These are phyloP conservation scores for Phytophthora cactorum DNA, from an alignment of 352 stramenopile genomes.

Conservation along the genomic window DNA sequence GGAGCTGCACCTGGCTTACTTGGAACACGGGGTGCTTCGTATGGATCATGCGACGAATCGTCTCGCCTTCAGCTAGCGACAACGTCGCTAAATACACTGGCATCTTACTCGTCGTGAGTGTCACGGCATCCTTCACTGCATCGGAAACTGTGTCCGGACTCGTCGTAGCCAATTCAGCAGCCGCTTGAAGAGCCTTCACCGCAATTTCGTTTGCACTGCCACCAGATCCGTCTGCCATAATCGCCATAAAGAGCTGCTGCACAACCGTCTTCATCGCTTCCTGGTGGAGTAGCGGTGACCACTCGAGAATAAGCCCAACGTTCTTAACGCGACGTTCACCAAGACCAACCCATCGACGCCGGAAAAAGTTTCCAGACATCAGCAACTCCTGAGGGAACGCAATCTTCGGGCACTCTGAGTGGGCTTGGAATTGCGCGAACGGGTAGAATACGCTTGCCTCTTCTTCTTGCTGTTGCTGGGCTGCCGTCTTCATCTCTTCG, in stretches of 20 bases:
- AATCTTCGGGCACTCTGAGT: constrained; percentile 76
- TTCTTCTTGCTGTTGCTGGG: constrained; percentile 41
- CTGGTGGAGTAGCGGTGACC: constrained; percentile 77
- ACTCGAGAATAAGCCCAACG: constrained; percentile 88
- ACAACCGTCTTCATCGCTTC: constrained; percentile 75
- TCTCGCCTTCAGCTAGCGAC: constrained; percentile 97
- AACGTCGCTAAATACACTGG: constrained; percentile 94
- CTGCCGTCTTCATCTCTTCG: constrained; percentile 34
- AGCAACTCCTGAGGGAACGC: constrained; percentile 71
- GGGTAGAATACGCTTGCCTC: constrained; percentile 81
- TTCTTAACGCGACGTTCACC: constrained; percentile 91
- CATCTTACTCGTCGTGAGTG: constrained; percentile 36
- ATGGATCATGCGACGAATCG: constrained; percentile 96
- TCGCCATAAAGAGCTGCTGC: constrained; percentile 65
- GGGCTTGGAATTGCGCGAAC: constrained; percentile 77
- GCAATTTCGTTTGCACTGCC: constrained; percentile 70
- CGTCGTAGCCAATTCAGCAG: constrained; percentile 36
- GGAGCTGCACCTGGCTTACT: constrained; percentile 70
- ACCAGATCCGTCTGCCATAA: constrained; percentile 38
- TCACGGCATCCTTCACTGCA: constrained; percentile 54
- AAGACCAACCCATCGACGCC: constrained; percentile 86
- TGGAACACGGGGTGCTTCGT: constrained; percentile 81
- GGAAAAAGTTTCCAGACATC: constrained; percentile 91
- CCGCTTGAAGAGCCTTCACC: constrained; percentile 56
- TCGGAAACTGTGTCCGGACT: constrained; percentile 32